Conservation (phyloP, 2,329 filamentous ascomycete genomes). For the Penicillium rolfsii region DNA sequence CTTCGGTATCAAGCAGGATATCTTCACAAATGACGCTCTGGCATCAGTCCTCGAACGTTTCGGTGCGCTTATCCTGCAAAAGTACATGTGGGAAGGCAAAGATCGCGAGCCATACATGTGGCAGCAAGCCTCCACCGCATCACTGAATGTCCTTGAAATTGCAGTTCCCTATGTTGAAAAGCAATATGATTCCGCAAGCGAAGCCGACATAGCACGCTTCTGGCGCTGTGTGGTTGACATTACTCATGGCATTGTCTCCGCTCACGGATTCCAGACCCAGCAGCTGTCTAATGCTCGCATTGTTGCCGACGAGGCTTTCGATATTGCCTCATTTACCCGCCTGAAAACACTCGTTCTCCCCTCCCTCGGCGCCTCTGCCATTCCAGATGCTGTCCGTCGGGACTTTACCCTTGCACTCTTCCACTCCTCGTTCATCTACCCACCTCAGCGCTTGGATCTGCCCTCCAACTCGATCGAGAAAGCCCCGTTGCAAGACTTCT, state of each 20-base stretch:
- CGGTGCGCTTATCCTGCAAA: slow-evolving; percentile 70
- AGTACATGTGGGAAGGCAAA: slow-evolving; percentile 75
- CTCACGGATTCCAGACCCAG: slow-evolving; percentile 58
- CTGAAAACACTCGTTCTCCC: slow-evolving; percentile 72
- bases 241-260: slow-evolving; percentile 69
- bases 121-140: slow-evolving; percentile 75
- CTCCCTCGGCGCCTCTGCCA: slow-evolving; percentile 65
- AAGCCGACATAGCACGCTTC: slow-evolving; percentile 57
- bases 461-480: slow-evolving; percentile 48
- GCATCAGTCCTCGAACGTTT: slow-evolving; percentile 68
- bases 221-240: slow-evolving; percentile 72
- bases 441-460: slow-evolving; percentile 65
- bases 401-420: slow-evolving; percentile 78
- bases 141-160: slow-evolving; percentile 68
- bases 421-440: slow-evolving; percentile 77
- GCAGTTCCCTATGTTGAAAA: slow-evolving; percentile 64
- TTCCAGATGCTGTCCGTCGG: slow-evolving; percentile 69
- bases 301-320: slow-evolving; percentile 74
- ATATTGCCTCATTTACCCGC: slow-evolving; percentile 72
- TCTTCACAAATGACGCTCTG: slow-evolving; percentile 72
- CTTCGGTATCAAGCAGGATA: slow-evolving; percentile 59
- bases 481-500: slow-evolving; percentile 65
- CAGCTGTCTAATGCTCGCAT: slow-evolving; percentile 52
- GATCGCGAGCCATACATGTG: slow-evolving; percentile 75
- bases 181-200: slow-evolving; percentile 36